Evolutionary conservation across 805 yeast species (phyloP).

Genomic region (Middelhovenomyces tepae): DNA sequence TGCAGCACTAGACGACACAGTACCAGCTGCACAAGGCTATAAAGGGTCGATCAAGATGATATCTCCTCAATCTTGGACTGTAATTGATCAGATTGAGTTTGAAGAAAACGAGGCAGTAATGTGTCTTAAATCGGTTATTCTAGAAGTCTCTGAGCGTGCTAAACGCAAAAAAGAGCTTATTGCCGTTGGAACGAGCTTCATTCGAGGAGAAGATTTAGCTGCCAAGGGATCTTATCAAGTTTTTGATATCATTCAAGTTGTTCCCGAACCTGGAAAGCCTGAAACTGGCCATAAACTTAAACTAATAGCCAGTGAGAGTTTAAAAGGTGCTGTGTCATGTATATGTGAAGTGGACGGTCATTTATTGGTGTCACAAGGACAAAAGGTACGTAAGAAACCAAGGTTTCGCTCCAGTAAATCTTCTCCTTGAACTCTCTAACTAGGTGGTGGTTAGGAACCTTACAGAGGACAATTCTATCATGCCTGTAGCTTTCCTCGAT

Average conservation of each 20-base stretch:
- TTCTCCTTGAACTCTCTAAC: constrained; percentile 4
- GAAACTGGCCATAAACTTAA: constrained; percentile 75
- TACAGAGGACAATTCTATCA: constrained; percentile 75
- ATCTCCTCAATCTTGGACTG: constrained; percentile 68
- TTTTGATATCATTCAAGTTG: constrained; percentile 68
- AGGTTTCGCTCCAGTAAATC: constrained; percentile 5
- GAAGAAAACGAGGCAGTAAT: constrained; percentile 60
- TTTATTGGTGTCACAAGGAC: constrained; percentile 79
- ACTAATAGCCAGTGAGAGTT: constrained; percentile 59
- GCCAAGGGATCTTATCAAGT: constrained; percentile 71
- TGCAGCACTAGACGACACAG: constrained; percentile 44
- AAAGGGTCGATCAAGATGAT: constrained; percentile 56
- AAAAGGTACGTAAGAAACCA: constrained; percentile 36
- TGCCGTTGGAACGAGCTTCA: constrained; percentile 68
- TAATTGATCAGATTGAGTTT: constrained; percentile 60
- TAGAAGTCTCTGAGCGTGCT: constrained; percentile 32
- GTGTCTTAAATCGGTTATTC: constrained; percentile 44
- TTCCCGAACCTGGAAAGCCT: constrained; percentile 83
- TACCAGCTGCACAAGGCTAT: constrained; percentile 47
- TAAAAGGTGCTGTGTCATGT: constrained; percentile 76
- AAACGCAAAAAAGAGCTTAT: constrained; percentile 51
- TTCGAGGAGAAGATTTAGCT: constrained; percentile 71
- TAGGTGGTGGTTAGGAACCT: constrained; percentile 61
- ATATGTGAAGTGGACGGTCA: constrained; percentile 77
- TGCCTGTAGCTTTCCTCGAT: constrained; percentile 90